Evolutionary conservation across 2,329 filamentous ascomycete species (phyloP).

Genomic region (Alternaria infectoria): DNA sequence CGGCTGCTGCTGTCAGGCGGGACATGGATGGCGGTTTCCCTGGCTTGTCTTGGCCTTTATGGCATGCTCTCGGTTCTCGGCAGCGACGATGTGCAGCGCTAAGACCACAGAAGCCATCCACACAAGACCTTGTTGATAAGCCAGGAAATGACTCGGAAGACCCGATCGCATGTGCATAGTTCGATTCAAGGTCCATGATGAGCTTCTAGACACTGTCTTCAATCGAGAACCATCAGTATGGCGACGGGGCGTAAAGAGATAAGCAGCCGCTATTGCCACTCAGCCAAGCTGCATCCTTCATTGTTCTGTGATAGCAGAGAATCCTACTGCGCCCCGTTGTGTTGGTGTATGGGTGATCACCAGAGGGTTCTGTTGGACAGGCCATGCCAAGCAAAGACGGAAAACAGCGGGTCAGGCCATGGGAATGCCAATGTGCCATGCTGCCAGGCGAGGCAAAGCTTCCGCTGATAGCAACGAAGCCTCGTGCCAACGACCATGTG

Average conservation of each 20-base stretch:
- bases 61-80: neutral
- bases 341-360: neutral
- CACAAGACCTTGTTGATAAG: neutral
- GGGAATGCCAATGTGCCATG: neutral
- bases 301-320: neutral
- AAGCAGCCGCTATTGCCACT: neutral
- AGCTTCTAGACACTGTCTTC: neutral
- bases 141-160: neutral
- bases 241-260: neutral
- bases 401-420: slow-evolving; percentile 2
- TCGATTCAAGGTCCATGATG: neutral
- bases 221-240: neutral
- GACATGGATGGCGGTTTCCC: neutral
- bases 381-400: slow-evolving; percentile 1
- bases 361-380: neutral
- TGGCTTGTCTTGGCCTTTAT: neutral
- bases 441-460: slow-evolving; percentile 6
- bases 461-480: slow-evolving; percentile 7
- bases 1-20: neutral
- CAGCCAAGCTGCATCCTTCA: neutral
- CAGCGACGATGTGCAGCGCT: neutral
- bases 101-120: neutral
- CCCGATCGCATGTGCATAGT: neutral
- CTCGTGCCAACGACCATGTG: neutral
- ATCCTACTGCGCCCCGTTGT: neutral